Conservation (phyloP, 2,329 filamentous ascomycete species). For the Phyllosticta citribraziliensis region DNA sequence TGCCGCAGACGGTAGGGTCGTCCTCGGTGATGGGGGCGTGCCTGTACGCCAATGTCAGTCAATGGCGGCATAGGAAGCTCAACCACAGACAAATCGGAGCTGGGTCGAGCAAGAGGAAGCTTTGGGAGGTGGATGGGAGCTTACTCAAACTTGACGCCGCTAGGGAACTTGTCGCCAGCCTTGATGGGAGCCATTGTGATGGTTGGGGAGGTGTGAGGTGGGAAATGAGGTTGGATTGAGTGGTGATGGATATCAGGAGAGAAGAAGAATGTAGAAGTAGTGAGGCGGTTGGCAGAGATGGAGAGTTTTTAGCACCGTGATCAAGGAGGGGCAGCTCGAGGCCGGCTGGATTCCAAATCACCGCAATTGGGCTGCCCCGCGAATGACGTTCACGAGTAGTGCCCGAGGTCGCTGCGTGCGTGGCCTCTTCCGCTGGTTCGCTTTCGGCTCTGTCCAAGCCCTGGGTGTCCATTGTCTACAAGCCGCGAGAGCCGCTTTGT, state of each 20-base stretch:
- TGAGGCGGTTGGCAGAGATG: not conserved
- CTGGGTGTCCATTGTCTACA: not conserved
- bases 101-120: not conserved
- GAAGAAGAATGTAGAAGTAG: not conserved
- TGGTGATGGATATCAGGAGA: not conserved
- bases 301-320: conserved; percentile 8
- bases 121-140: conserved; percentile 18
- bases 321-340: conserved; percentile 9
- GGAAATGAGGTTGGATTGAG: not conserved
- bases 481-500: not conserved
- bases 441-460: not conserved
- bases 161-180: conserved; percentile 74
- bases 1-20: conserved; percentile 64
- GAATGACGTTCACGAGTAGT: conserved; percentile 5
- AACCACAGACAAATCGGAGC: not conserved
- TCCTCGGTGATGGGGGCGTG: conserved; percentile 72
- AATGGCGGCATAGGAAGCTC: not conserved
- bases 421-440: not conserved
- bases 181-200: conserved; percentile 56
- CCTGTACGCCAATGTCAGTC: conserved; percentile 29
- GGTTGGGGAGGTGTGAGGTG: not conserved
- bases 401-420: conserved; percentile 1
- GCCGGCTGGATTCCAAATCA: conserved; percentile 7
- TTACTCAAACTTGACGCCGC: conserved; percentile 66
- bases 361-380: not conserved